Evolutionary conservation across 2,329 filamentous ascomycete genomes (phyloP).

Genomic region (Sclerotinia subarctica): DNA sequence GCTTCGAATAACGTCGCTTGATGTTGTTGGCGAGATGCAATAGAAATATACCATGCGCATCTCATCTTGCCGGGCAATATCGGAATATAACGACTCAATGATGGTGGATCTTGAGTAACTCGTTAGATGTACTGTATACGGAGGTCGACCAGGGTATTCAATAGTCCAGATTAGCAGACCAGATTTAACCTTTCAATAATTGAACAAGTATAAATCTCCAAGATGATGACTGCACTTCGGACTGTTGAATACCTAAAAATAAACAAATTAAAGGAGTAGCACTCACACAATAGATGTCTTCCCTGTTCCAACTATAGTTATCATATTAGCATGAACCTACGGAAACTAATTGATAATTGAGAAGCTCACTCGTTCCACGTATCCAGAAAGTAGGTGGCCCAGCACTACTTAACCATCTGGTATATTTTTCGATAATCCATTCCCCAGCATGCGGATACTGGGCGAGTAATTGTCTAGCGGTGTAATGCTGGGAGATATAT

Average conservation of each 20-base stretch:
- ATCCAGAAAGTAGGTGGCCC: not conserved
- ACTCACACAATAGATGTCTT: not conserved
- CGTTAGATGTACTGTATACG: not conserved
- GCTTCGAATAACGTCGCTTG: not conserved
- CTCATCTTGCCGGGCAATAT: conserved; percentile 1
- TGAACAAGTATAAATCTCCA: not conserved
- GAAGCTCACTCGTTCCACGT: not conserved
- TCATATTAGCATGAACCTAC: not conserved
- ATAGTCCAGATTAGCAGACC: not conserved
- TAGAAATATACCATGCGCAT: not conserved
- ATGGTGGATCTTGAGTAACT: not conserved
- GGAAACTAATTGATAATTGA: not conserved
- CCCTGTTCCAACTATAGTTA: not conserved
- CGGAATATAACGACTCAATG: conserved; percentile 4
- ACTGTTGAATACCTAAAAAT: not conserved
- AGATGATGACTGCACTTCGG: not conserved
- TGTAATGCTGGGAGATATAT: conserved; percentile 1
- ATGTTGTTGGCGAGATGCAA: conserved; percentile 12
- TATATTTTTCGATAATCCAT: not conserved
- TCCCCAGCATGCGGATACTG: not conserved
- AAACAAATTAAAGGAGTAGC: not conserved
- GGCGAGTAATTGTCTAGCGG: conserved; percentile 2
- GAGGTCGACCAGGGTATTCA: no score
- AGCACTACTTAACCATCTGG: not conserved
- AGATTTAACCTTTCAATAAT: not conserved